Base-by-base conservation (phyloP, 2,329 filamentous ascomycete genomes). In the Phialocephala subalpina region DNA sequence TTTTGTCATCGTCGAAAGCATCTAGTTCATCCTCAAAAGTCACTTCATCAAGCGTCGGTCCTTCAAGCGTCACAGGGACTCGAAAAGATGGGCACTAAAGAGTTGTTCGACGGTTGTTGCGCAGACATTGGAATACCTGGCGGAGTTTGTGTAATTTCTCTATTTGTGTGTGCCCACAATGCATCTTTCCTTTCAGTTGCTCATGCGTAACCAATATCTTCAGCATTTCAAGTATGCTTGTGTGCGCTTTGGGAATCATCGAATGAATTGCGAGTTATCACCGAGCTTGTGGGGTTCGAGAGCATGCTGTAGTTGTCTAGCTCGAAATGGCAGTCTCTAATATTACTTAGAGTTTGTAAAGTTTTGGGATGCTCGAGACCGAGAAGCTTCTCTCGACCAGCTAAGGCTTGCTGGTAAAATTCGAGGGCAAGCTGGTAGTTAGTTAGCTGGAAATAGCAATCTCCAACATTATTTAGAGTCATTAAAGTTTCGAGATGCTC, bases 151-250 rank as follows among this genome's bases (percentile, higher is more conserved):
- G 42, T 60, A 52, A 52, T 60, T 18, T 60, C 58, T 60, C 42
- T 16, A 52, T 53, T 60, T 20, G 42, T 52, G 16, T 60, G 52
- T 52, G 59, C 59, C 47, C 47, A 61, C 47, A 61, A 42, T 61
- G 47, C 59, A 61, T 59, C 35, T 62, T 64, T 59, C 61, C 57
- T 67, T 60, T 67, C 38, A 60, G 57, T 61, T 64, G 57, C 65
- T 36, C 47, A 61, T 38, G 58, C 49, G 61, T 53, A 67, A 55
- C 65, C 49, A 60, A 67, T 61, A 27, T 67, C 65, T 59, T 67
- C n/a, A 64, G 65, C 58, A 62, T 67, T 67, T 53, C 65, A 29
- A 12, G 25, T 64, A 59, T 64, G 58, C 58, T 59, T 64, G 38
- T 64, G 64, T 47, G 61, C 62, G 45, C 35, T 63, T 22, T 66